phyloP scores from a whole-genome alignment of 1,284 basidiomycete genomes.

The Sporisorium scitamineum region DNA sequence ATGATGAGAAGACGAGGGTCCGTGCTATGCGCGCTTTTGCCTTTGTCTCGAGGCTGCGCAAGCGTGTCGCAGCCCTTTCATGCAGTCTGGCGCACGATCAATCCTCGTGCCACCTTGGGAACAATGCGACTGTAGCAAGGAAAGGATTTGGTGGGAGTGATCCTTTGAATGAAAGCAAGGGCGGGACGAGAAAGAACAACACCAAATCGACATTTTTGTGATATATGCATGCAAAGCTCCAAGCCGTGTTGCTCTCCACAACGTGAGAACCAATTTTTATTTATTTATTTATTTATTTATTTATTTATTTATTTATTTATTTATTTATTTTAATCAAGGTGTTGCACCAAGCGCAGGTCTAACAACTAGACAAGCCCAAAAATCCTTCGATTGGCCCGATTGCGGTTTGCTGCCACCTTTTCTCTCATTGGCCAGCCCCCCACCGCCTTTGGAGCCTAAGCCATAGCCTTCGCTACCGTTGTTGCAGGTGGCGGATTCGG shows the following conservation, averaged over 20 bases:
- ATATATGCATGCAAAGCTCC: background rate
- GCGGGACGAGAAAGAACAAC: constrained; percentile 1
- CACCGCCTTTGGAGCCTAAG: constrained; percentile 8
- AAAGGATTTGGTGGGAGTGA: constrained; percentile 1
- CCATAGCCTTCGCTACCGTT: background rate
- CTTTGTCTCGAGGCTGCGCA: background rate
- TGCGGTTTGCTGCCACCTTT: constrained; percentile 1
- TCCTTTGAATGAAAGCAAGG: background rate
- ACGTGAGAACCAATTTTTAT: no score
- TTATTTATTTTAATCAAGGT: no score
- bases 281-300: no score
- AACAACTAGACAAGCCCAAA: constrained; percentile 3
- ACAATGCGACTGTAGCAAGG: constrained; percentile 13
- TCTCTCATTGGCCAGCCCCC: constrained; percentile 38
- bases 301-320: no score
- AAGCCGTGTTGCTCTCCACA: background rate
- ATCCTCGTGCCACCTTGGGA: background rate
- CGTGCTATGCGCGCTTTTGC: constrained; percentile 16
- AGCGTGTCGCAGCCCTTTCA: background rate
- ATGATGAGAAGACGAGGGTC: constrained; percentile 19
- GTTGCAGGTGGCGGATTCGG: background rate
- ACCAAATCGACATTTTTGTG: background rate
- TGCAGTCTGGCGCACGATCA: background rate
- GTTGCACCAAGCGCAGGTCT: background rate
- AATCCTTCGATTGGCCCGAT: constrained; percentile 15